A percentile compares a stretch with the other conserved stretches of the same genome.
phyloP scores from a whole-genome alignment of 1,139 yeast species.

The Kluyveromyces sp. region DNA sequence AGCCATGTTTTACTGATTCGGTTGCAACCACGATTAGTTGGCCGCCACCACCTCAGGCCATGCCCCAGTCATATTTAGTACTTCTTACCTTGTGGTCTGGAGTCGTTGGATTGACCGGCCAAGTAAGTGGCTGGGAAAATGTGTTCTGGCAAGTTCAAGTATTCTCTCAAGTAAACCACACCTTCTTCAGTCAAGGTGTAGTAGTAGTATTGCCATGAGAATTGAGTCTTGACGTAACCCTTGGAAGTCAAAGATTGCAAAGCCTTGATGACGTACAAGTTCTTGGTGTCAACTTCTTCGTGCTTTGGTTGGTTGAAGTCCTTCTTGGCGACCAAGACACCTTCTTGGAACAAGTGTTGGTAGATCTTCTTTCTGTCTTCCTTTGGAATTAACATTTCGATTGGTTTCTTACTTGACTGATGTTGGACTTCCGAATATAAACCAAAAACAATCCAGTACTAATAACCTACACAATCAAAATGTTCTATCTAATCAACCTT shows the following conservation, averaged over 20 bases:
- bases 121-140: conserved; percentile 98
- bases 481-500: background rate
- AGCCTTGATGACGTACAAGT: conserved; percentile 98
- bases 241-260: conserved; percentile 97
- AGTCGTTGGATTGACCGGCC: conserved; percentile 86
- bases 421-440: background rate
- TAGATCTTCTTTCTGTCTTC: conserved; percentile 99
- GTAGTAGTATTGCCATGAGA: conserved; percentile 99
- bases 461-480: background rate
- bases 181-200: conserved; percentile 99
- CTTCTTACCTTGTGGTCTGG: conserved; percentile 47
- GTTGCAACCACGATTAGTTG: too few relatives aligned
- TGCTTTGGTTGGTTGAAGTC: conserved; percentile 97
- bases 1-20: conserved; percentile 2
- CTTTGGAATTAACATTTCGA: conserved; percentile 96
- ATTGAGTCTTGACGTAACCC: conserved; percentile 99
- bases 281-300: conserved; percentile 96
- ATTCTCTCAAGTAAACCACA: conserved; percentile 96
- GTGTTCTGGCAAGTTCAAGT: conserved; percentile 97
- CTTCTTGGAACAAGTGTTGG: conserved; percentile 99
- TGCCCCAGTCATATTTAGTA: conserved; percentile 20
- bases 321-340: conserved; percentile 99
- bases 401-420: conserved; percentile 5
- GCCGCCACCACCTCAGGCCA: conserved; percentile 1
- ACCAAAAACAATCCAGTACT: background rate